These are phyloP conservation scores for Parmelia sp. DNA, from an alignment of 495 filamentous ascomycete species.

Conservation along the genomic window DNA sequence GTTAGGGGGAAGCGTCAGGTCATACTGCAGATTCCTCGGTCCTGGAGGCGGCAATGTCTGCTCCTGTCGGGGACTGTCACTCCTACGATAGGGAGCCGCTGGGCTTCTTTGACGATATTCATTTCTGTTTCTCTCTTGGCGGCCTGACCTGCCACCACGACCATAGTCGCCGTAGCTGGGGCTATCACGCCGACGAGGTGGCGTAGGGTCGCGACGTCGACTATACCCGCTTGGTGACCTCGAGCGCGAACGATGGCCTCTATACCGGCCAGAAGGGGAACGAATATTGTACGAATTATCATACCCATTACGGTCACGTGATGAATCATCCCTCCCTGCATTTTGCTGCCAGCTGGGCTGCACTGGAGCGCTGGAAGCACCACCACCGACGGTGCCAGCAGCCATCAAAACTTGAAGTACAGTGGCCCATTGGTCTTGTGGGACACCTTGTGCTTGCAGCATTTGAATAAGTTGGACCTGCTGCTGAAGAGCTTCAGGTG, in stretches of 20 bases:
- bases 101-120: conserved; percentile 87
- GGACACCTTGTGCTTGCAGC: conserved; percentile 51
- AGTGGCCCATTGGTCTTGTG: conserved; percentile 55
- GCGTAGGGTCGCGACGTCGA: conserved; percentile 55
- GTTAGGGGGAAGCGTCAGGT: conserved; percentile 61
- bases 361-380: conserved; percentile 31
- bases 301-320: conserved; percentile 58
- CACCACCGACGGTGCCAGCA: conserved; percentile 25
- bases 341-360: conserved; percentile 23
- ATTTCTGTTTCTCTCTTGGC: conserved; percentile 45
- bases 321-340: conserved; percentile 36
- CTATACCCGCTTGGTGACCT: conserved; percentile 65
- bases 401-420: conserved; percentile 45
- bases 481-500: conserved; percentile 46
- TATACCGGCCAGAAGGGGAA: conserved; percentile 52
- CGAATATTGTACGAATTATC: conserved; percentile 46
- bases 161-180: conserved; percentile 66
- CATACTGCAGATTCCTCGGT: conserved; percentile 76
- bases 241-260: conserved; percentile 55
- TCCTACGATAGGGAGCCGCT: conserved; percentile 53
- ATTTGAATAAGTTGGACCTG: conserved; percentile 58
- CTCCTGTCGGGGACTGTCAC: conserved; percentile 53
- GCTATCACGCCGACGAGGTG: conserved; percentile 58
- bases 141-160: conserved; percentile 52
- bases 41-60: conserved; percentile 49